Evolutionary conservation across 257 asterid genomes (phyloP).

Genomic region (Nicotiana attenuata): DNA sequence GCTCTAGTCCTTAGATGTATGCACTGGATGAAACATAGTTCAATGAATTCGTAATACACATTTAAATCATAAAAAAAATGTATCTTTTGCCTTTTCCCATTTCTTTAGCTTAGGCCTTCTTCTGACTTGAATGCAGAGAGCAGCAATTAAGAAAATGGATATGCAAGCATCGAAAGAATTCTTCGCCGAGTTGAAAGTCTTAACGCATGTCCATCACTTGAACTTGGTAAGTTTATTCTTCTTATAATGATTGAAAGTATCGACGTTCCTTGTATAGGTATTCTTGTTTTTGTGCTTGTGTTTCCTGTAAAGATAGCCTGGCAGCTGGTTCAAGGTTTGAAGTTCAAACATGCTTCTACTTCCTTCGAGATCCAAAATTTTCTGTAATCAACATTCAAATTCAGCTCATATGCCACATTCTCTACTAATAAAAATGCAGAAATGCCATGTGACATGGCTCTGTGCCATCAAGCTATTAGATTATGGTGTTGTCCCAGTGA

Average conservation of each 20-base stretch:
- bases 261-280: neutral
- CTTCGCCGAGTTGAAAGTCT: slow-evolving; percentile 68
- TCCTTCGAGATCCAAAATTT: neutral
- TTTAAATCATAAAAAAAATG: neutral
- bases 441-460: neutral
- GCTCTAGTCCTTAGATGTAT: neutral
- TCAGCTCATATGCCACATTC: neutral
- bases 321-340: neutral
- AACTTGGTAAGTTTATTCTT: slow-evolving; percentile 52
- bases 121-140: slow-evolving; percentile 41
- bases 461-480: neutral
- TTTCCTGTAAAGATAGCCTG: neutral
- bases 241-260: neutral
- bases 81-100: neutral
- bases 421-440: neutral
- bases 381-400: neutral
- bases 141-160: slow-evolving; percentile 84
- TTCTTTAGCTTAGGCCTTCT: neutral
- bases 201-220: slow-evolving; percentile 84
- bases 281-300: neutral
- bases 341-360: neutral
- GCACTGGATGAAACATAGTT: neutral
- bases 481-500: neutral
- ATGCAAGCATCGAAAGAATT: slow-evolving; percentile 91
- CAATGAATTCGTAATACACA: neutral